These are phyloP conservation scores for Kurtzmaniella quercitrusa DNA, from an alignment of 1,139 yeast genomes.

Conservation along the genomic window DNA sequence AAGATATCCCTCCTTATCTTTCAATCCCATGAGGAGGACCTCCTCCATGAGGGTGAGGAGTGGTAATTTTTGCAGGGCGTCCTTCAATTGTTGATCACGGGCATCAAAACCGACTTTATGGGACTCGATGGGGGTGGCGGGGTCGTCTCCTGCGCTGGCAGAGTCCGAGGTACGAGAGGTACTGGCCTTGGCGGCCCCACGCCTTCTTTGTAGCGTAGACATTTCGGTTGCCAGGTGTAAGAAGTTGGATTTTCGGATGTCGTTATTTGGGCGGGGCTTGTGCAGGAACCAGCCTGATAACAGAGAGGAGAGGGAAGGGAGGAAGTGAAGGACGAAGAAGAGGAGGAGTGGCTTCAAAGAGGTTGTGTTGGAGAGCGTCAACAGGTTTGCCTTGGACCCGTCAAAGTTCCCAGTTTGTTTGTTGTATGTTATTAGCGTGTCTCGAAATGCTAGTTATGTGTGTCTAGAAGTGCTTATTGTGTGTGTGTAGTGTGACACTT, in stretches of 20 bases:
- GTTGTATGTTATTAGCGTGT: no score
- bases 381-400: no score
- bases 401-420: no score
- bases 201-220: constrained; percentile 46
- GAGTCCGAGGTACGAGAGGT: constrained; percentile 11
- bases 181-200: constrained; percentile 32
- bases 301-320: no score
- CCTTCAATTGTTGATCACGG: constrained; percentile 53
- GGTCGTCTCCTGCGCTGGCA: constrained; percentile 7
- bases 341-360: no score
- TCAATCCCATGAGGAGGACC: constrained; percentile 84
- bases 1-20: constrained; percentile 92
- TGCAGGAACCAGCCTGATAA: background rate
- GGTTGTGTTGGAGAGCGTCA: no score
- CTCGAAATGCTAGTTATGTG: no score
- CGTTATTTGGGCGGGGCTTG: background rate
- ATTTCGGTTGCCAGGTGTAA: constrained; percentile 9
- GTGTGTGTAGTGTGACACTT: no score
- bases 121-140: constrained; percentile 18
- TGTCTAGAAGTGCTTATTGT: no score
- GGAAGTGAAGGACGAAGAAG: no score
- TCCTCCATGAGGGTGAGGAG: constrained; percentile 92
- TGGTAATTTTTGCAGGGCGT: constrained; percentile 52
- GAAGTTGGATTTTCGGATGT: background rate
- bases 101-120: constrained; percentile 85